phyloP scores from a whole-genome alignment of 805 yeast genomes.

The Monosporozyma aerobia region DNA sequence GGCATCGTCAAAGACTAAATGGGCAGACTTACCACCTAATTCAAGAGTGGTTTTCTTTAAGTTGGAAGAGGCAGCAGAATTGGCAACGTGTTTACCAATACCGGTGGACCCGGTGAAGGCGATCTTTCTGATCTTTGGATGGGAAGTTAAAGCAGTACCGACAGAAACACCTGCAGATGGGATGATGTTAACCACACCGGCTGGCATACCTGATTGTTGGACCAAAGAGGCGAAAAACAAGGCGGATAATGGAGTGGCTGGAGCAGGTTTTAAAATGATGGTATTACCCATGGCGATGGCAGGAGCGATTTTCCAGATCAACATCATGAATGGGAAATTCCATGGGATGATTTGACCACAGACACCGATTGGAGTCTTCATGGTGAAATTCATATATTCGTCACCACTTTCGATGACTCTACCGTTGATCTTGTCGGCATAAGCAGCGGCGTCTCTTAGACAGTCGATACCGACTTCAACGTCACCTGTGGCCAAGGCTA shows the following conservation, averaged over 20 bases:
- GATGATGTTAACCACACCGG: conserved; percentile 65
- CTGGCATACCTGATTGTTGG: conserved; percentile 63
- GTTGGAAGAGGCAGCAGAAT: conserved; percentile 56
- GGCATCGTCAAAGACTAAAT: conserved; percentile 64
- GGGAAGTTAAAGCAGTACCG: conserved; percentile 62
- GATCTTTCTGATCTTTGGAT: conserved; percentile 61
- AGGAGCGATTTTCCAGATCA: conserved; percentile 73
- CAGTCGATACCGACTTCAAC: conserved; percentile 55
- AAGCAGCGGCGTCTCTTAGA: conserved; percentile 64
- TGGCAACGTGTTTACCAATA: conserved; percentile 64
- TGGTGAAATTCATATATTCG: conserved; percentile 54
- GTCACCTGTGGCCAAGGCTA: conserved; percentile 57
- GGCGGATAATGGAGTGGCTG: conserved; percentile 68
- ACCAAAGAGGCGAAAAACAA: conserved; percentile 51
- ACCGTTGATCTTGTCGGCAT: conserved; percentile 62
- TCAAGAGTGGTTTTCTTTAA: conserved; percentile 74
- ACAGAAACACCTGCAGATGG: conserved; percentile 68
- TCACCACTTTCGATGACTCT: conserved; percentile 54
- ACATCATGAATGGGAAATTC: conserved; percentile 78
- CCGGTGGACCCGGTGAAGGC: conserved; percentile 80
- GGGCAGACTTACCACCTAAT: conserved; percentile 78
- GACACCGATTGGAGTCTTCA: conserved; percentile 70
- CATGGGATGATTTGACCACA: conserved; percentile 82
- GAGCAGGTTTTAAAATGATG: conserved; percentile 64
- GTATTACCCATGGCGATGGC: conserved; percentile 73